Conservation (phyloP, 768 basidiomycete genomes). For the Rubroboletus pulcherrimus region DNA sequence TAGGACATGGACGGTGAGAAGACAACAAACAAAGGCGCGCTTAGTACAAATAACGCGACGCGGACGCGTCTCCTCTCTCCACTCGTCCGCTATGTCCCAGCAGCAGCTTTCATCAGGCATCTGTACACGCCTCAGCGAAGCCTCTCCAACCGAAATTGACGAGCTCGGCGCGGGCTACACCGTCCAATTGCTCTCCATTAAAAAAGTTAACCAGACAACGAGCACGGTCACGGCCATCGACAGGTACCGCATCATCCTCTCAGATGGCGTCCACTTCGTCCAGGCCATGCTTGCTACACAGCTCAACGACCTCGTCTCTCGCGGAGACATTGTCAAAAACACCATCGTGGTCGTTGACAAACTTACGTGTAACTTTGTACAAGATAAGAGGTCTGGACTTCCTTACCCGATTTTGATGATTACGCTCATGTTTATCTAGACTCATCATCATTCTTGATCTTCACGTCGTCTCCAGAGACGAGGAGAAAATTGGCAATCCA, state of each 20-base stretch:
- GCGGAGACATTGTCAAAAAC: slow-evolving; percentile 59
- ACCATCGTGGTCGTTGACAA: slow-evolving; percentile 67
- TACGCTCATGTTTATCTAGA: slow-evolving; percentile 36
- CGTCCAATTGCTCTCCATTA: slow-evolving; percentile 81
- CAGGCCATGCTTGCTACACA: slow-evolving; percentile 97
- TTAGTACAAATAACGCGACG: slow-evolving; percentile 16
- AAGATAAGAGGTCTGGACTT: slow-evolving; percentile 63
- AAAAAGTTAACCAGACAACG: slow-evolving; percentile 52
- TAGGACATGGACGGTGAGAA: slow-evolving; percentile 15
- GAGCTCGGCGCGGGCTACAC: slow-evolving; percentile 38
- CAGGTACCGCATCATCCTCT: slow-evolving; percentile 79
- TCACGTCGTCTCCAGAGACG: slow-evolving; percentile 47
- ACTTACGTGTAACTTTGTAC: slow-evolving; percentile 79
- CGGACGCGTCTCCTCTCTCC: neutral
- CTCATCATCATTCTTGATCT: slow-evolving; percentile 78
- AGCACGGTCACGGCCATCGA: slow-evolving; percentile 40
- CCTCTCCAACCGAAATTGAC: slow-evolving; percentile 31
- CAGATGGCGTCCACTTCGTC: slow-evolving; percentile 81
- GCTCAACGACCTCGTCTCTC: slow-evolving; percentile 70
- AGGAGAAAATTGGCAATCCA: slow-evolving; percentile 76
- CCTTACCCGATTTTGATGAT: neutral
- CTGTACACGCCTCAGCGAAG: slow-evolving; percentile 45
- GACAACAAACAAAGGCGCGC: slow-evolving; percentile 7
- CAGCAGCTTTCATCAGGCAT: slow-evolving; percentile 53
- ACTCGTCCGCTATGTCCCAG: slow-evolving; percentile 37